These are phyloP conservation scores for Pyrenochaeta sp. DNA, from an alignment of 2,329 filamentous ascomycete genomes.

Conservation along the genomic window DNA sequence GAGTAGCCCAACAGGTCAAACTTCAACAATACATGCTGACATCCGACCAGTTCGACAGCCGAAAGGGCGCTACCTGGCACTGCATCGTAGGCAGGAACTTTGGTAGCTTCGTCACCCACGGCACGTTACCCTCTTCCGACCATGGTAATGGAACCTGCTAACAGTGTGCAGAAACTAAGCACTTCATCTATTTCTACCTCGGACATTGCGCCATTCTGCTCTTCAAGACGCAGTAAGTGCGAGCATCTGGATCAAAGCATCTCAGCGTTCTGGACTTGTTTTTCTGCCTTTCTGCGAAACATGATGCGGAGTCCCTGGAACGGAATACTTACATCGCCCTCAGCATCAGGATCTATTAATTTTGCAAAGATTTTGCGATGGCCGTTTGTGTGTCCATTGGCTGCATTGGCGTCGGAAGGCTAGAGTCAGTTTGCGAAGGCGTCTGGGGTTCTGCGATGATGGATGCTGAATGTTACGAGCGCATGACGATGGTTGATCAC, in stretches of 20 bases:
- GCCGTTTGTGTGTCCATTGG: no score
- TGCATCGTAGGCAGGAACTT: conserved; percentile 99
- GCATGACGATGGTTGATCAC: conserved; percentile 17
- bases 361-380: no score
- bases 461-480: conserved; percentile 1
- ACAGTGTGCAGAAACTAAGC: conserved; percentile 81
- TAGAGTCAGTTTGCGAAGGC: conserved; percentile 4
- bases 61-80: conserved; percentile 98
- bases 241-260: conserved; percentile 9
- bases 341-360: conserved; percentile 13
- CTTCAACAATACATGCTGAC: conserved; percentile 21
- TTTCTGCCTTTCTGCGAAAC: conserved; percentile 3
- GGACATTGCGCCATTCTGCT: conserved; percentile 97
- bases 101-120: conserved; percentile 97
- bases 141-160: no score
- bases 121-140: conserved; percentile 66
- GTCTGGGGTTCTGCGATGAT: conserved; percentile 9
- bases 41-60: conserved; percentile 80
- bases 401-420: no score
- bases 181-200: conserved; percentile 99
- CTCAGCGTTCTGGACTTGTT: conserved; percentile 6
- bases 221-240: conserved; percentile 90
- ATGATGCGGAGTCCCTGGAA: conserved; percentile 1
- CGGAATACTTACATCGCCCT: no score
- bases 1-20: conserved; percentile 4